Conservation (phyloP, 805 yeast species). For the Kuraishia cidri region DNA sequence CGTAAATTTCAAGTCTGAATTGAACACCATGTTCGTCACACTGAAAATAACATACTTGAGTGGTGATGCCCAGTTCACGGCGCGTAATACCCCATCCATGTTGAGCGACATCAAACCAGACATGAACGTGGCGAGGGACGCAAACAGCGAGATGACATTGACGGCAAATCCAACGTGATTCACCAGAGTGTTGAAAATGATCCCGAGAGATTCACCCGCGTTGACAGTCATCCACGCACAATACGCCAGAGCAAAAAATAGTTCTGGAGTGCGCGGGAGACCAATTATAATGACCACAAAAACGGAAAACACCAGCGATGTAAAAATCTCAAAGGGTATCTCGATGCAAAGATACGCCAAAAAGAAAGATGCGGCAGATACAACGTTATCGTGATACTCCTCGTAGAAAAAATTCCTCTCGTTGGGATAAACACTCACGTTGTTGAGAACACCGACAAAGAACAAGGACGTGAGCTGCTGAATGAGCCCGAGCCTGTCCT, state of each 20-base stretch:
- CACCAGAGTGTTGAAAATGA: constrained; percentile 66
- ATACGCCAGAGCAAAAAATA: constrained; percentile 59
- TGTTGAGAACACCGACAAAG: constrained; percentile 74
- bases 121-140: constrained; percentile 73
- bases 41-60: constrained; percentile 61
- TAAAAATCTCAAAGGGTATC: constrained; percentile 56
- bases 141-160: constrained; percentile 55
- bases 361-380: constrained; percentile 58
- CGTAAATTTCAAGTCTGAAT: constrained; percentile 32
- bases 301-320: constrained; percentile 48
- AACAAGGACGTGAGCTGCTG: constrained; percentile 69
- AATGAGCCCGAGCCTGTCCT: constrained; percentile 63
- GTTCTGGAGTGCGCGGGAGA: constrained; percentile 54
- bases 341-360: constrained; percentile 50
- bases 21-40: constrained; percentile 52
- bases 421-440: constrained; percentile 64
- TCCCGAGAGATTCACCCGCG: constrained; percentile 83
- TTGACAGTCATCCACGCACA: constrained; percentile 45
- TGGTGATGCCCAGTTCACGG: constrained; percentile 71
- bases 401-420: constrained; percentile 73
- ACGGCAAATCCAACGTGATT: constrained; percentile 75
- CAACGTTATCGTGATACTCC: constrained; percentile 67
- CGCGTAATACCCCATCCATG: constrained; percentile 63
- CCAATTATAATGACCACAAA: constrained; percentile 67
- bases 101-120: constrained; percentile 76